Percentiles rank a stretch among this genome's conserved stretches.
phyloP scores from a whole-genome alignment of 2,329 filamentous ascomycete species.

The Elsinoe fawcettii region DNA sequence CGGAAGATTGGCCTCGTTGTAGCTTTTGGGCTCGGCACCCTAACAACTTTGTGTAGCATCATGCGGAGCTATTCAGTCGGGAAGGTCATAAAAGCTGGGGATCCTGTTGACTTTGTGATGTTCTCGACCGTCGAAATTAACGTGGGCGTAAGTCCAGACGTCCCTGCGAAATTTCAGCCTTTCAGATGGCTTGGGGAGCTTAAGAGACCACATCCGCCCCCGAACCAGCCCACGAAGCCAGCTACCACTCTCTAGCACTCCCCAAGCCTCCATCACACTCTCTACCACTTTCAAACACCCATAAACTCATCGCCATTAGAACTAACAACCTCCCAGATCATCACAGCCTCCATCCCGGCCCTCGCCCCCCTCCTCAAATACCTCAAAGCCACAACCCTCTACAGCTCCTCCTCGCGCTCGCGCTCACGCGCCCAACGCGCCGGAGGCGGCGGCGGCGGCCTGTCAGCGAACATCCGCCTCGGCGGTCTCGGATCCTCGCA shows the following conservation, averaged over 20 bases:
- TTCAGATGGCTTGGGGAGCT: neutral
- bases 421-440: neutral
- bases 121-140: slow-evolving; percentile 13
- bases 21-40: neutral
- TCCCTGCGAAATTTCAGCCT: neutral
- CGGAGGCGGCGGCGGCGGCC: neutral
- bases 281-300: no score
- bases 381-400: neutral
- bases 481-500: neutral
- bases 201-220: no score
- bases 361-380: slow-evolving; percentile 1
- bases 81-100: neutral
- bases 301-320: no score
- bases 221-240: no score
- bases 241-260: no score
- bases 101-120: slow-evolving; percentile 5
- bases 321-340: slow-evolving; percentile 8
- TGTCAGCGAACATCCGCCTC: neutral
- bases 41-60: slow-evolving; percentile 1
- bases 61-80: neutral
- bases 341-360: slow-evolving; percentile 3
- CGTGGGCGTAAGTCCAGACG: slow-evolving; percentile 11
- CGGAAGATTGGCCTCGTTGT: slow-evolving; percentile 2
- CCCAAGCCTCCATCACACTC: neutral
- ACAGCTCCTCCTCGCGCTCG: neutral